Base-by-base conservation (phyloP, 2,329 filamentous ascomycete genomes). In the Thielaviopsis ethacetica region DNA sequence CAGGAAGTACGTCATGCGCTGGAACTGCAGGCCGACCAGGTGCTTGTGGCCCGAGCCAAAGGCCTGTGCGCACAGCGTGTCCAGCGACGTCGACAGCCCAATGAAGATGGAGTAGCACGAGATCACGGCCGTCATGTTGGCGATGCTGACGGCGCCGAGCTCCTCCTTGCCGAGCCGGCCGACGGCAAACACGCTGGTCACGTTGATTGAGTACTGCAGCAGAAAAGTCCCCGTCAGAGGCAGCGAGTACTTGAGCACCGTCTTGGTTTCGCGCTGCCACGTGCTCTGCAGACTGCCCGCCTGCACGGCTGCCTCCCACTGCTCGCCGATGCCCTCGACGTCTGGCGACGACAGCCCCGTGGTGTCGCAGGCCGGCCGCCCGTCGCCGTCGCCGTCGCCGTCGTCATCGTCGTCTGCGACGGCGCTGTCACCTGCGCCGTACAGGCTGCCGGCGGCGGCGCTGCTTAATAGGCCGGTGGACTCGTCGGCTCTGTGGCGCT, bases 21-120 rank as follows among this genome's bases (percentile, higher is more conserved):
- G 86, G 63, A 88, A 78, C 66, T 93, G 88, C 58, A 93, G 70
- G 1, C 88, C 88, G 12, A 97, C 91, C 5, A 97, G 80, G 64
- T 91, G 86, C 68, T 86, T 94, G 68, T 86, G 86, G 0, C 91
- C 91, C 0, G 88, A 94, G 2, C 93, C 91, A 68, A 94, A 97
- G 0, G 93, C 91, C 70, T 97, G 91, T 0, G 91, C 82, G 69
- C 91, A 96, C 2, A 97, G 81, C 0, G 91, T 97, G 71, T 97
- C 91, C 44, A 97, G 76, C 63, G 85, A 88, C 4, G 91, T 97
- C 0, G 90, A 85, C 15, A 97, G 77, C n/a, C 90, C 86, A 67
- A 90, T 86, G 67, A 88, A 86, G 17, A 88, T 82, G 0, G 85
- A 85, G 65, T 86, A 84, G 60, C 85, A 88, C 15, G 81, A 86